phyloP scores from a whole-genome alignment of 176 grass and related monocot genomes.

The Bolboschoenus planiculmis region DNA sequence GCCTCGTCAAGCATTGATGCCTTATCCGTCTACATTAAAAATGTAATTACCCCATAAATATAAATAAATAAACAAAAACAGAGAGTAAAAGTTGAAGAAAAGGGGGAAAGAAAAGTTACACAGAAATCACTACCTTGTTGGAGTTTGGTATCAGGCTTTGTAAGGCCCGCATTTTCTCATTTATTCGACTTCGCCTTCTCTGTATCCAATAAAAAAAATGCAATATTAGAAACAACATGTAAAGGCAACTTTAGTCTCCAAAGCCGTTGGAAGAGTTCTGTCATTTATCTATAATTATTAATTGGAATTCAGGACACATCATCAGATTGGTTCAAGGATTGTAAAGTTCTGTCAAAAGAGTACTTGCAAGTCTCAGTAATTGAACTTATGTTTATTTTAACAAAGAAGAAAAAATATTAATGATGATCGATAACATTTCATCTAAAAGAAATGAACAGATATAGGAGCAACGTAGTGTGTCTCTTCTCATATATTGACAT shows the following conservation, averaged over 20 bases:
- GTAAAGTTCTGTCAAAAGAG: background rate
- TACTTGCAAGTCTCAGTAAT: background rate
- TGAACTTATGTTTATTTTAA: background rate
- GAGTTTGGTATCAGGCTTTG: constrained; percentile 94
- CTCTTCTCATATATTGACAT: background rate
- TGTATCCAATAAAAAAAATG: constrained; percentile 13
- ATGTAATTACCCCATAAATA: background rate
- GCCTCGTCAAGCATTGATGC: constrained; percentile 97
- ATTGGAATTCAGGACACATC: background rate
- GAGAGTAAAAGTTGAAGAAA: background rate
- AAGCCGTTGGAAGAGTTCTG: background rate
- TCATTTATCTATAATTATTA: background rate
- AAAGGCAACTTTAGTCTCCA: background rate
- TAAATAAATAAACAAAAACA: background rate
- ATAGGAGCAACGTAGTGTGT: background rate
- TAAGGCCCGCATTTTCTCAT: constrained; percentile 98
- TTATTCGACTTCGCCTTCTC: constrained; percentile 91
- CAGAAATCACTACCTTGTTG: constrained; percentile 56
- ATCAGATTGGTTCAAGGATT: background rate
- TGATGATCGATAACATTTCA: background rate
- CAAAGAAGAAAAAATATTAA: background rate
- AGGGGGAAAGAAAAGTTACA: background rate
- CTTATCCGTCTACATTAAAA: constrained; percentile 66
- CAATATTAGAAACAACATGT: background rate
- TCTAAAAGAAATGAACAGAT: background rate